Base-by-base conservation (phyloP, 2,329 filamentous ascomycete species). In the Calonectria leucothoes region DNA sequence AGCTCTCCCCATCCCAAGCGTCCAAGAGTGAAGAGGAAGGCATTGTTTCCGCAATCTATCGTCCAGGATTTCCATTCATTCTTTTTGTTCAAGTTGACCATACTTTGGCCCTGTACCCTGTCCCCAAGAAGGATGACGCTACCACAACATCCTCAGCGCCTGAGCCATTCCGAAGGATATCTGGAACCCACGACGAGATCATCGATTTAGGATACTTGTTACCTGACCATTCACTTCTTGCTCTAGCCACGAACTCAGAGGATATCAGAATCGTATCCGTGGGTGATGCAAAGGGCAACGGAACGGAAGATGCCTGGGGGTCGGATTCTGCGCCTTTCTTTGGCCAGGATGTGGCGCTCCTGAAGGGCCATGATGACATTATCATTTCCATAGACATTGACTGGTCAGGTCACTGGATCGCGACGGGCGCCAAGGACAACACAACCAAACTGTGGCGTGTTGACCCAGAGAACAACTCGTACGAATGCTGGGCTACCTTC, bases 351-450 rank as follows among this genome's bases (percentile, higher is more conserved):
- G 89, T 98, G 48, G 94, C 93, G 2, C 87, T 97, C 29, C 88
- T 99, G 2, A 95, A 94, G 81, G 97, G 97, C 1, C 97, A 99
- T 79, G 93, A 96, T 64, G 97, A 99, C 78, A 98, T 99, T 66
- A 94, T 99, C 73, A 98, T 99, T 78, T 96, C 95, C 72, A 88
- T 99, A 49, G 96, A 98, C 82, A 93, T 95, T 3, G 97, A 99
- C 85, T 98, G 95, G 95, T 98, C 97, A 12, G 97, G 97, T 0
- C 93, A 97, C 83, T 99, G 97, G 97, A 91, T 99, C 48, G 96
- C 94, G 15, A 98, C 97, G 1, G 97, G 96, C 67, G 95, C 97
- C 27, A 99, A 99, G 85, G 97, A 99, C 83, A 99, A 98, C 81
- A 97, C 94, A 3, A 97, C 96, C 23, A 93, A 94, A 76, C 86